phyloP scores from a whole-genome alignment of 169 alveolate species.

The Cryptosporidium viatorum region DNA sequence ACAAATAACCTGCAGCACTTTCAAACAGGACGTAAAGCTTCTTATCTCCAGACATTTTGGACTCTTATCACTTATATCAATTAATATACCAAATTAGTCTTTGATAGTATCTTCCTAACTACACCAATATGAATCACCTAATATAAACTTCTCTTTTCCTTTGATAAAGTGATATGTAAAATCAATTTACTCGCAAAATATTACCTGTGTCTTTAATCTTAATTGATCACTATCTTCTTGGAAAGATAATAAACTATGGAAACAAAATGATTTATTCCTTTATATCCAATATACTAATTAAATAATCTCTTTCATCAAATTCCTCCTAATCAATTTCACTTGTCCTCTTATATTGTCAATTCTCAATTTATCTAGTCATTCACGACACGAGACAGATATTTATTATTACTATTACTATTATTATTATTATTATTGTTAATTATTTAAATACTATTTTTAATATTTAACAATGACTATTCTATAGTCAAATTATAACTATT shows the following conservation, averaged over 20 bases:
- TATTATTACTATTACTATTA: neutral
- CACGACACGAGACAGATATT: constrained; percentile 55
- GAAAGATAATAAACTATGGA: neutral
- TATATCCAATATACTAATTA: neutral
- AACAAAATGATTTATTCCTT: neutral
- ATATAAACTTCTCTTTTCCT: neutral
- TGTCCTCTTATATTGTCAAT: neutral
- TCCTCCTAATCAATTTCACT: constrained; percentile 5
- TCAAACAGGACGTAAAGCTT: constrained; percentile 85
- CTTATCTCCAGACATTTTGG: constrained; percentile 39
- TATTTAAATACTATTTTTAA: neutral
- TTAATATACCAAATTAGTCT: neutral
- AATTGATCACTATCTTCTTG: neutral
- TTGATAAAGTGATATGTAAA: neutral
- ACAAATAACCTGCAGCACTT: constrained; percentile 94
- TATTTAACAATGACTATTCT: neutral
- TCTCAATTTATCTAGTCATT: constrained; percentile 20
- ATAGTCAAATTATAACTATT: neutral
- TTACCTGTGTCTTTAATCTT: neutral
- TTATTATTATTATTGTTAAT: neutral
- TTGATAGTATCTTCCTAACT: no score
- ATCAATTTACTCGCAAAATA: neutral
- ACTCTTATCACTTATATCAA: no score
- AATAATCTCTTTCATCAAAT: neutral
- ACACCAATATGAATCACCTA: neutral